A percentile compares a stretch with the other conserved stretches of the same genome.
These are phyloP conservation scores for Trichomonascaceae sp. DNA, from an alignment of 1,139 yeast species.

Conservation along the genomic window DNA sequence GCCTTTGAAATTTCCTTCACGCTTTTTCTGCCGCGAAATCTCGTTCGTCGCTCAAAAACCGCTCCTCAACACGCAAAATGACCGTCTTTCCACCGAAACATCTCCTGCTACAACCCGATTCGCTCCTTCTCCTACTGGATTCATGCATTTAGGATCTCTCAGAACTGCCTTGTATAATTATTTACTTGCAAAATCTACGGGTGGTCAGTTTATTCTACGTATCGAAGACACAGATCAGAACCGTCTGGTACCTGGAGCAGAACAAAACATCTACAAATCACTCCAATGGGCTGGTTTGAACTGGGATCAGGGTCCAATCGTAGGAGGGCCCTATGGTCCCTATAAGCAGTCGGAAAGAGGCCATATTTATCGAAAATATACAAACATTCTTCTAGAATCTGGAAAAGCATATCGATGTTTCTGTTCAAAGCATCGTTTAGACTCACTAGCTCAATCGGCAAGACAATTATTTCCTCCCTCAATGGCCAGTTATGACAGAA, in stretches of 20 bases:
- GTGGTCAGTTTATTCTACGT: conserved; percentile 74
- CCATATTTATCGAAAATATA: conserved; percentile 55
- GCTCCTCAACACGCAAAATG: neutral
- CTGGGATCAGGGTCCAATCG: conserved; percentile 76
- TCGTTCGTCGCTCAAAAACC: neutral
- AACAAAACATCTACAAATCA: conserved; percentile 66
- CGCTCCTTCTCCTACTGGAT: conserved; percentile 98
- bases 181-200: conserved; percentile 68
- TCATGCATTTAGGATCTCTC: conserved; percentile 82
- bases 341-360: conserved; percentile 79
- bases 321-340: conserved; percentile 54
- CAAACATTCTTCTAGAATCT: conserved; percentile 46
- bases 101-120: conserved; percentile 80
- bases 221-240: conserved; percentile 88
- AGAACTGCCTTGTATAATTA: conserved; percentile 91
- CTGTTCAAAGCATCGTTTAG: conserved; percentile 77
- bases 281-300: conserved; percentile 69
- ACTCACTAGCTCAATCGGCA: conserved; percentile 64
- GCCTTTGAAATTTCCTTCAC: neutral
- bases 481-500: conserved; percentile 84
- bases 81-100: conserved; percentile 29
- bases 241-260: conserved; percentile 76
- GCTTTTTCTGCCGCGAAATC: neutral
- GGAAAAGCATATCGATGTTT: conserved; percentile 83
- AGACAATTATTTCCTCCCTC: conserved; percentile 76